Conservation (phyloP, 2,329 filamentous ascomycete species). For the Eutypella sp. region DNA sequence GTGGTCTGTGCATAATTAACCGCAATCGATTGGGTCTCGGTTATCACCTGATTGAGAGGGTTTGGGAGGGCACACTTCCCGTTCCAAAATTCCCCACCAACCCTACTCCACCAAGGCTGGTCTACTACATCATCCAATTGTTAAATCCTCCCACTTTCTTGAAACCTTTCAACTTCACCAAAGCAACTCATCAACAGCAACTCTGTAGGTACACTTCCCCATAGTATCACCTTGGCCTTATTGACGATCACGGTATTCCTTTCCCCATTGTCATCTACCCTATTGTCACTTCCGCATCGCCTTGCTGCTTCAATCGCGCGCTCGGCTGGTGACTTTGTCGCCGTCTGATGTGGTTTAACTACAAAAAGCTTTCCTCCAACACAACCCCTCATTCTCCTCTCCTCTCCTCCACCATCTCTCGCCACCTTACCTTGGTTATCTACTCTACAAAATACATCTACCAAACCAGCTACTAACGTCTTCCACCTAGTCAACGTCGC, state of each 20-base stretch:
- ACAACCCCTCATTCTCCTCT: background rate
- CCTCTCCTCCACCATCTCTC: background rate
- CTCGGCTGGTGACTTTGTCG: background rate
- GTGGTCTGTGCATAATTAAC: too few species aligned
- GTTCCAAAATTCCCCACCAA: conserved; percentile 11
- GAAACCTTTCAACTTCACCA: conserved; percentile 24
- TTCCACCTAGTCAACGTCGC: conserved; percentile 14
- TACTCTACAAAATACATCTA: background rate
- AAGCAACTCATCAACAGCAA: conserved; percentile 28
- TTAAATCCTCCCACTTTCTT: conserved; percentile 11
- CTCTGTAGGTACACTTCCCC: conserved; percentile 21
- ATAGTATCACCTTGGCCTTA: too few species aligned
- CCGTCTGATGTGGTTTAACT: background rate
- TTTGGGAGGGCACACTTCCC: conserved; percentile 19
- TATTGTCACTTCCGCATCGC: background rate
- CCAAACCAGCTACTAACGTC: conserved; percentile 10
- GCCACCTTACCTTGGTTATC: background rate
- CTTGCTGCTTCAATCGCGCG: too few species aligned
- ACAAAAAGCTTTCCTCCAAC: background rate
- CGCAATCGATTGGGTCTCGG: too few species aligned
- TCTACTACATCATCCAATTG: conserved; percentile 4
- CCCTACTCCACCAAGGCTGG: background rate
- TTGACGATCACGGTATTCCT: too few species aligned
- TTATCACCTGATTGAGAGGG: conserved; percentile 18
- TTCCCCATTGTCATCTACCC: too few species aligned